phyloP scores from a whole-genome alignment of 106 monocot genomes.

The Dioscorea dumetorum region DNA sequence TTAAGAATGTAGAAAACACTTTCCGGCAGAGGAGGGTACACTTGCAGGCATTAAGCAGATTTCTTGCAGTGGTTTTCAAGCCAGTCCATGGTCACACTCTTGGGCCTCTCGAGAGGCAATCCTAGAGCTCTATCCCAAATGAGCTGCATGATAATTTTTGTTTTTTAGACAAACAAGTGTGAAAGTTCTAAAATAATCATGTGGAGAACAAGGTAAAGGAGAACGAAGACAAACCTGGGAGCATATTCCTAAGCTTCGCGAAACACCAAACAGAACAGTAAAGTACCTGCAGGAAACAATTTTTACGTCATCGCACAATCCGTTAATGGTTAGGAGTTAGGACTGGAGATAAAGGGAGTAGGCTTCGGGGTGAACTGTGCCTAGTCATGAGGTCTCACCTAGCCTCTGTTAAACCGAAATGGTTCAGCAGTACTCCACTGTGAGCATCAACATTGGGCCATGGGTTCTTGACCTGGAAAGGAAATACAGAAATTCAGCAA shows the following conservation, averaged over 20 bases:
- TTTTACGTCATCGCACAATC: background rate
- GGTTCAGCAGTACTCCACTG: slow-evolving; percentile 80
- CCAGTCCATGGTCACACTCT: slow-evolving; percentile 98
- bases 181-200: background rate
- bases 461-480: slow-evolving; percentile 88
- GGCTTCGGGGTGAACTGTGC: background rate
- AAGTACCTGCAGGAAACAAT: slow-evolving; percentile 51
- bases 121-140: slow-evolving; percentile 98
- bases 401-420: slow-evolving; percentile 93
- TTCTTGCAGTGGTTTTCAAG: slow-evolving; percentile 79
- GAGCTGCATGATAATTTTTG: slow-evolving; percentile 34
- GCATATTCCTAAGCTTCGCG: slow-evolving; percentile 88
- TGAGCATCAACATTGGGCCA: slow-evolving; percentile 99
- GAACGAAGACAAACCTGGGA: slow-evolving; percentile 2
- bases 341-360: background rate
- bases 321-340: background rate
- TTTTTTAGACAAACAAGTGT: background rate
- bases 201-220: background rate
- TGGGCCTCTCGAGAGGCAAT: slow-evolving; percentile 90
- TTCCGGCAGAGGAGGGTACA: too few relatives aligned
- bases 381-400: slow-evolving; percentile 27
- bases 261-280: slow-evolving; percentile 93
- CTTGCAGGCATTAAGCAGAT: slow-evolving; percentile 13
- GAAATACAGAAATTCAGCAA: too few relatives aligned
- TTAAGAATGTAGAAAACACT: too few relatives aligned